Evolutionary conservation across 2,329 filamentous ascomycete genomes (phyloP).

Genomic region (Phoma sp.): DNA sequence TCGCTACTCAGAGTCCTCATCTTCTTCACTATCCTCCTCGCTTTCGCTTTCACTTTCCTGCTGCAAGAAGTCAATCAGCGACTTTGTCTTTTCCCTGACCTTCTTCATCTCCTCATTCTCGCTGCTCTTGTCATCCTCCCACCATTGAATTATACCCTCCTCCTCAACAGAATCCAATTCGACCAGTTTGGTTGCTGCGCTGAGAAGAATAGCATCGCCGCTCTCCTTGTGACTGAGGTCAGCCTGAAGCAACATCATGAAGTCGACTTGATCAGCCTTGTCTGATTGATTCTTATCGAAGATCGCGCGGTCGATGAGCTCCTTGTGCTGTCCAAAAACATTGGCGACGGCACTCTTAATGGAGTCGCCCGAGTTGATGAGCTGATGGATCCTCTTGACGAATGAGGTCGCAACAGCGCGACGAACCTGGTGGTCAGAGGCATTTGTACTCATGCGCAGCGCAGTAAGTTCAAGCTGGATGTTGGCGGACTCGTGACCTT

Average conservation of each 20-base stretch:
- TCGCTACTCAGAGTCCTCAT: conserved; percentile 39
- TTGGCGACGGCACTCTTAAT: conserved; percentile 51
- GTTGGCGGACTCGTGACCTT: conserved; percentile 75
- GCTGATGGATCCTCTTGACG: conserved; percentile 77
- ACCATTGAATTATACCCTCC: conserved; percentile 88
- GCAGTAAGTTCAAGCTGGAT: conserved; percentile 94
- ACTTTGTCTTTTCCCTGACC: conserved; percentile 75
- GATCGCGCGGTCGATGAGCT: conserved; percentile 64
- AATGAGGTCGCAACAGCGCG: conserved; percentile 86
- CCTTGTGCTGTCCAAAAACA: conserved; percentile 60
- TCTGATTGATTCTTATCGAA: conserved; percentile 60
- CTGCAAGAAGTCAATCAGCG: conserved; percentile 80
- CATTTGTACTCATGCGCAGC: conserved; percentile 87
- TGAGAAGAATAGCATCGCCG: conserved; percentile 73
- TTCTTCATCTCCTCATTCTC: conserved; percentile 71
- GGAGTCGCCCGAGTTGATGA: conserved; percentile 58
- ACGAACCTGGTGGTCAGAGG: conserved; percentile 86
- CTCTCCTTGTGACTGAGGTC: conserved; percentile 72
- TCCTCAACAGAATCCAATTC: conserved; percentile 85
- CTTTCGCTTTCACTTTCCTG: conserved; percentile 72
- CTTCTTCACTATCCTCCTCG: conserved; percentile 63
- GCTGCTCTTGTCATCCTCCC: conserved; percentile 73
- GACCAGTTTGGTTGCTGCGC: conserved; percentile 83
- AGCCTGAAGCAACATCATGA: conserved; percentile 80
- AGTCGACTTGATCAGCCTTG: conserved; percentile 79